Evolutionary conservation across 2,329 filamentous ascomycete genomes (phyloP), one percentile per base, ranked within the genome.

Genomic region (Gremmenia infestans): DNA sequence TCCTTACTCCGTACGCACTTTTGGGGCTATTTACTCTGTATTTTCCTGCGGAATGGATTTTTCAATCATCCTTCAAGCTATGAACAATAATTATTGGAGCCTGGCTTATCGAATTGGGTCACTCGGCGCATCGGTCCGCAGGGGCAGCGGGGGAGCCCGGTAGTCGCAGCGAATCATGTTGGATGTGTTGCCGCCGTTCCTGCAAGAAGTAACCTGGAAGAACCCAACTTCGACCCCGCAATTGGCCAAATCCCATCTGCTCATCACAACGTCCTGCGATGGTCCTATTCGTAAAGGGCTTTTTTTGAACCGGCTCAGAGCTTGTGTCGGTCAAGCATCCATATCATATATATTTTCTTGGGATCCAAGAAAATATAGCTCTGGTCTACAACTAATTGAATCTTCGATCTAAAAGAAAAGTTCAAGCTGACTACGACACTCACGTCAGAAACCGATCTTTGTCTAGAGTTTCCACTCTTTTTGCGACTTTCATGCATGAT

Each of bases 141-240:
- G 54, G 55, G 53, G 51, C 55, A 50, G 40, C 28, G 52, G 51
- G 47, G 50, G 55, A 60, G 60, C 58, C 56, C 60, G 37, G 36
- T 14, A 15, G 19, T 47, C 8, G n/a, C 32, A 52, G 50, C 67
- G 58, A 69, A 68, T 69, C 55, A 66, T 17, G 23, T 28, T 12
- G 48, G 25, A 23, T 37, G 11, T 50, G 32, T 70, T 68, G 53
- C 65, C 68, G 68, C 68, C 68, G 63, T 57, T 55, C 54, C 46
- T 61, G 60, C 58, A 58, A 17, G 52, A 55, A 48, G 50, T n/a
- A 57, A 52, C 46, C 25, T 15, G 43, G 15, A 17, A 62, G 37
- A 37, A 37, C 37, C 28, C 19, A 39, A 19, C 35, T 22, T 19
- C 12, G 45, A 36, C 53, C 56, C 46, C 54, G 58, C 52, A 63